phyloP scores from a whole-genome alignment of 139 green algal genomes.

The Pleodorina starrii region DNA sequence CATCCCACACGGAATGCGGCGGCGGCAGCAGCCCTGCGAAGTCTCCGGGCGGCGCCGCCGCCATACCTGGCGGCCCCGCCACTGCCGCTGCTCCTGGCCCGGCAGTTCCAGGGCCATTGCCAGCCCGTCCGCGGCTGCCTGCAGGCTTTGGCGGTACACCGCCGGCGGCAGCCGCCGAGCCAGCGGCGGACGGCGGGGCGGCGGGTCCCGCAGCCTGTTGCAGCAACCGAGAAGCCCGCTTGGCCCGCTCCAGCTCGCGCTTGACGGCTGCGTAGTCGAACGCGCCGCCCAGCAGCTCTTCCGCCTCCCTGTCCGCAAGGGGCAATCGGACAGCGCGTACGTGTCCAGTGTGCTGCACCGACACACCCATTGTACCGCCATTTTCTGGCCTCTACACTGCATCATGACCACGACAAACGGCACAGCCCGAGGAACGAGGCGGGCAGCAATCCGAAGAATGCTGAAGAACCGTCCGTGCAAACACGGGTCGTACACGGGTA shows the following conservation, averaged over 20 bases:
- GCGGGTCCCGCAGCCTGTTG: not conserved
- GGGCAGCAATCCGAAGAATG: too few relatives aligned
- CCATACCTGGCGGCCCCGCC: not conserved
- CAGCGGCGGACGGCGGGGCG: too few relatives aligned
- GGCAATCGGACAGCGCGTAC: too few relatives aligned
- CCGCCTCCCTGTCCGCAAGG: slow-evolving; percentile 42
- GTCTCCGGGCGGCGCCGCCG: not conserved
- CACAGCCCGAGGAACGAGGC: too few relatives aligned
- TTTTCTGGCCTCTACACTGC: too few relatives aligned
- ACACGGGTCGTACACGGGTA: too few relatives aligned
- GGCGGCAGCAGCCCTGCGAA: slow-evolving; percentile 30
- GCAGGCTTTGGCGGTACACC: too few relatives aligned
- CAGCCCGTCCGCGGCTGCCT: not conserved
- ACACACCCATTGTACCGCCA: too few relatives aligned
- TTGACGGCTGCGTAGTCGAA: slow-evolving; percentile 29
- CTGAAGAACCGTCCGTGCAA: too few relatives aligned
- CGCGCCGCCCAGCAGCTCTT: slow-evolving; percentile 38
- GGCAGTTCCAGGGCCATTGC: not conserved
- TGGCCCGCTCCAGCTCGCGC: slow-evolving; percentile 6
- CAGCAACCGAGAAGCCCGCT: not conserved
- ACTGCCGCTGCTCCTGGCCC: not conserved
- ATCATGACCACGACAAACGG: too few relatives aligned
- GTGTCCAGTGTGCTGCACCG: too few relatives aligned
- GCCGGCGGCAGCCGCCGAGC: too few relatives aligned
- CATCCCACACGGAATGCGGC: slow-evolving; percentile 36